These are phyloP conservation scores for Albizia julibrissin DNA, from an alignment of 306 rosid species.

Conservation along the genomic window DNA sequence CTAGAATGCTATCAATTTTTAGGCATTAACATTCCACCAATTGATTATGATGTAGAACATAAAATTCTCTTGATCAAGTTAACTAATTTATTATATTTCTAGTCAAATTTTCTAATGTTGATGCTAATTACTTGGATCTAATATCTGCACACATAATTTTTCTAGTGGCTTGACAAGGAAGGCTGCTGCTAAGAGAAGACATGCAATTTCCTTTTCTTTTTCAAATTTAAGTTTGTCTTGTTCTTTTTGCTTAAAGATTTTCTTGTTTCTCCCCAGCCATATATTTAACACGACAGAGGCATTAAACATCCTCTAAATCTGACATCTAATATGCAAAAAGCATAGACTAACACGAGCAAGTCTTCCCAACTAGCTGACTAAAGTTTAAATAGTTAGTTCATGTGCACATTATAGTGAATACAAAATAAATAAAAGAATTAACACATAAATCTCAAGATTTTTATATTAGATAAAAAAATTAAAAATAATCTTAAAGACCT, in stretches of 20 bases:
- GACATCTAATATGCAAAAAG: background rate
- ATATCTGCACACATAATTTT: background rate
- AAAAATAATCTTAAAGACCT: conserved; percentile 51
- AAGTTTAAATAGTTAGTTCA: background rate
- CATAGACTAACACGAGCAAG: background rate
- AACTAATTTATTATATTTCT: background rate
- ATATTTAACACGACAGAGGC: background rate
- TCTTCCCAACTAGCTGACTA: conserved; percentile 5
- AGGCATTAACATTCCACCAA: no score
- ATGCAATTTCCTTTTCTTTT: background rate
- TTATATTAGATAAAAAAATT: conserved; percentile 12
- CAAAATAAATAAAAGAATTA: conserved; percentile 11
- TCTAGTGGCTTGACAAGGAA: background rate
- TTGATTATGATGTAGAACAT: background rate
- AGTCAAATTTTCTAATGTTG: background rate
- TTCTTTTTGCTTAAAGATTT: background rate
- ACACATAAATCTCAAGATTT: background rate
- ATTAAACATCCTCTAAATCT: background rate
- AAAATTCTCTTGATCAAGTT: background rate
- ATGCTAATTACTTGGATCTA: background rate
- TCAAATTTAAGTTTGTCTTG: background rate
- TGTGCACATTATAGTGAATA: background rate
- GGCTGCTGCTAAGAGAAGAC: background rate
- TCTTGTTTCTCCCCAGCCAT: background rate
- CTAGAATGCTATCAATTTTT: no score